Evolutionary conservation across 2,329 filamentous ascomycete genomes (phyloP).

Genomic region (Ceratocystis alfenasii): DNA sequence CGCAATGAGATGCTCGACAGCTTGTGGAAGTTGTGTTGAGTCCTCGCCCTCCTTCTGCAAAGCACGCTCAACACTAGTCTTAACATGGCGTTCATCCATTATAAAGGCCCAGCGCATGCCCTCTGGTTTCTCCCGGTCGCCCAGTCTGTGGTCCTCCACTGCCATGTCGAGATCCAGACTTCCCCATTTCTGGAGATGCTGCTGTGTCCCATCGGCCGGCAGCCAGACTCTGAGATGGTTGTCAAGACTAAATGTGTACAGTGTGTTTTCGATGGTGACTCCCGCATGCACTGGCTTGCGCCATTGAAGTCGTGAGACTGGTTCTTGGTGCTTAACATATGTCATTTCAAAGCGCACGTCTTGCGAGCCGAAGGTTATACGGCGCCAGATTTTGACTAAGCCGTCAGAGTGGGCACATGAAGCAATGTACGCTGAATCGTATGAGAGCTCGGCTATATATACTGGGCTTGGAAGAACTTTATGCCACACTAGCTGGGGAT

Average conservation of each 20-base stretch:
- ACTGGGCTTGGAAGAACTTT: conserved; percentile 59
- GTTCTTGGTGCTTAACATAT: conserved; percentile 72
- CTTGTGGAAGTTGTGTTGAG: conserved; percentile 28
- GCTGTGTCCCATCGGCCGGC: conserved; percentile 52
- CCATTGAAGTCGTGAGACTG: conserved; percentile 81
- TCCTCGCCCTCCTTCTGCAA: conserved; percentile 39
- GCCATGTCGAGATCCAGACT: conserved; percentile 64
- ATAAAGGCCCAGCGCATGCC: conserved; percentile 58
- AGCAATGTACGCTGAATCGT: conserved; percentile 77
- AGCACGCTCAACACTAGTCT: conserved; percentile 61
- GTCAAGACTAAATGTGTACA: conserved; percentile 82
- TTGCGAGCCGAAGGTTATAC: conserved; percentile 69
- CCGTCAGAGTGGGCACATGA: conserved; percentile 67
- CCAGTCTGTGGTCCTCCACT: conserved; percentile 39
- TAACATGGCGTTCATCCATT: conserved; percentile 70
- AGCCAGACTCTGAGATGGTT: conserved; percentile 74
- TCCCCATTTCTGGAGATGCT: conserved; percentile 68
- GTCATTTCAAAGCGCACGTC: conserved; percentile 81
- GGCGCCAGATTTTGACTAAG: conserved; percentile 84
- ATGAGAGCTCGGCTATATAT: conserved; percentile 67
- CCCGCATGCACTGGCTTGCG: conserved; percentile 63
- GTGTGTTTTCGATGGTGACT: conserved; percentile 69
- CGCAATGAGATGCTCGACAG: conserved; percentile 72
- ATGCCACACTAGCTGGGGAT: conserved; percentile 55
- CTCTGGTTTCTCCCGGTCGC: conserved; percentile 26